Evolutionary conservation across 257 asterid genomes (phyloP), one percentile per base, ranked within the genome.

Genomic region (Anisodus acutangulus): DNA sequence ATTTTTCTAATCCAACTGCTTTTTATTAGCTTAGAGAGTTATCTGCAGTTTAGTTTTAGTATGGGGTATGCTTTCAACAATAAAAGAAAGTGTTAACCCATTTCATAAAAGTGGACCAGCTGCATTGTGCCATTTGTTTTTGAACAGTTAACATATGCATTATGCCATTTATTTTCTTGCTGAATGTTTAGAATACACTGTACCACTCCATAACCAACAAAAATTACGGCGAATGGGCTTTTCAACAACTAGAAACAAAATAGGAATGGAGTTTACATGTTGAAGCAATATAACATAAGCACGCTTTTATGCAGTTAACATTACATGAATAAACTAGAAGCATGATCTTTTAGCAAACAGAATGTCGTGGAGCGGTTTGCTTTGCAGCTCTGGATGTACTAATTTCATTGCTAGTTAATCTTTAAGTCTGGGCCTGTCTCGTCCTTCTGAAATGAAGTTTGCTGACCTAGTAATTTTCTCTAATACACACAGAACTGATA

Each of bases 401-500:
- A 0, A 22, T 74, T 41, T 22, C 81, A 74, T 74, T 74, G 49
- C 64, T 51, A 49, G 63, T 53, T 78, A 53, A 78, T 78, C 47
- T 78, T 11, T 78, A 31, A 53, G 49, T 26, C 62, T 53, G 64
- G n/a, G 47, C 15, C 26, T 78, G 47, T 53, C 63, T 53, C 31
- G 1, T 53, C 64, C 49, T 78, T 74, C 45, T 49, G 15, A 19
- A 78, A 31, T 53, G 31, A 76, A 51, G 13, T 53, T 41, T 11
- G 43, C n/a, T 76, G 64, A 53, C 39, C 13, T 78, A 35, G 11
- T 74, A 74, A 13, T 78, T 53, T 76, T 78, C 64, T 78, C 82
- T 19, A 15, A 13, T 31, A 26, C 64, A 78, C 82, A 26, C 49
- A 53, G 3, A 68, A 78, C 82, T 78, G 64, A 13, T 53, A 53